Conservation (phyloP, 768 basidiomycete genomes). For the Collybiopsis luxurians region DNA sequence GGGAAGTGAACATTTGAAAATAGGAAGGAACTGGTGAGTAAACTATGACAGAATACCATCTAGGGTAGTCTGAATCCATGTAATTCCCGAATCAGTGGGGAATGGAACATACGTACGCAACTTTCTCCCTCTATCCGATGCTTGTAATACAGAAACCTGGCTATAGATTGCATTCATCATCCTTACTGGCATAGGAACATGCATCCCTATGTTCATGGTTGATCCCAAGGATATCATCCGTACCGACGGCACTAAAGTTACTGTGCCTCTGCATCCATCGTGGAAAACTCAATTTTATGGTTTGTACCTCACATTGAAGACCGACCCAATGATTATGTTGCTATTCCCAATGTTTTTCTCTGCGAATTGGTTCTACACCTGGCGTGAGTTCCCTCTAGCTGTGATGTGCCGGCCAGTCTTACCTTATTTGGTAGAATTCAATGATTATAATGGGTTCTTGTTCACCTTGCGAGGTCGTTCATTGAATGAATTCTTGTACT, state of each 20-base stretch:
- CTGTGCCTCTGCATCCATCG: constrained; percentile 60
- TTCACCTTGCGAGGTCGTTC: constrained; percentile 80
- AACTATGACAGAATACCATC: constrained; percentile 1
- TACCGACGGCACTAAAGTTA: constrained; percentile 70
- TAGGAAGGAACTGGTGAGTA: constrained; percentile 40
- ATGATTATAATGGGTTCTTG: constrained; percentile 71
- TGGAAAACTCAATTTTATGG: constrained; percentile 76
- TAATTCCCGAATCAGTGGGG: constrained; percentile 43
- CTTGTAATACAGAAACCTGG: no score
- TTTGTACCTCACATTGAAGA: constrained; percentile 63
- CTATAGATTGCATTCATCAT: constrained; percentile 72
- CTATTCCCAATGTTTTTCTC: constrained; percentile 89
- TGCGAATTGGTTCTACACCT: constrained; percentile 84
- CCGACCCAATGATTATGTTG: constrained; percentile 69
- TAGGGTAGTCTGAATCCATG: neutral
- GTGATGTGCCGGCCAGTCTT: neutral
- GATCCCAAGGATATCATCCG: constrained; percentile 72
- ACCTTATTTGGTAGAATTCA: constrained; percentile 52
- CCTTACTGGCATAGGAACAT: constrained; percentile 66
- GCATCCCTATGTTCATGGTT: constrained; percentile 67
- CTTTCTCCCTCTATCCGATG: no score
- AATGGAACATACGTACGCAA: constrained; percentile 79
- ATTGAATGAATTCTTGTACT: constrained; percentile 77
- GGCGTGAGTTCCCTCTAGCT: constrained; percentile 52
- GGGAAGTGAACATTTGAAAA: constrained; percentile 2